Base-by-base conservation (phyloP, 2,329 filamentous ascomycete genomes). In the Aureobasidium sp. region DNA sequence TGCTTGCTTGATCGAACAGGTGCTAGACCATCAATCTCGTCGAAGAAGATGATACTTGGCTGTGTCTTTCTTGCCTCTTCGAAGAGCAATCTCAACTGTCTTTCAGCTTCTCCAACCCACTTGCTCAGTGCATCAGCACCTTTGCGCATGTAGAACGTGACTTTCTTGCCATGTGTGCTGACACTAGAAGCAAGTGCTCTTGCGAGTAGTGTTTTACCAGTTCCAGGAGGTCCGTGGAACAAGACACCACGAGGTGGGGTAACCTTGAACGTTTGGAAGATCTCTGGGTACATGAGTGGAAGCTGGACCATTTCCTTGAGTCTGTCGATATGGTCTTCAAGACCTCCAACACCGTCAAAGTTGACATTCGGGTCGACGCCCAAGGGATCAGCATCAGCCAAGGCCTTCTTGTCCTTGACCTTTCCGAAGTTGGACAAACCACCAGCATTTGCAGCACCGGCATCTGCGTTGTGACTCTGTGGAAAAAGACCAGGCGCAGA, bases 101-200 rank as follows among this genome's bases (percentile, higher is more conserved):
- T 88, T 76, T 99, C 94, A 10, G 95, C 94, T 75, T 99, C 94
- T 71, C 94, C 94, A 58, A 99, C 94, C 94, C 94, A 99, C 76
- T 99, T 99, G 75, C 92, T 97, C 65, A 99, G 79, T 16, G 92
- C 92, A 81, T 99, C 94, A 29, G 94, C 95, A 72, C 94, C 95
- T 76, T 99, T 99, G 64, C 94, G 88, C 94, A 99, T 99, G 76
- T 97, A 99, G 69, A 99, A 99, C 0, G 92, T 97, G 65, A 99
- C 94, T 73, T 97, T 97, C 67, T 88, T 87, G 27, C 93, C 93
- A 54, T 93, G 89, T 11, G 89, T 86, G 65, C 91, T 92, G 63
- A 96, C 88, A 64, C 90, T 95, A 61, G 94, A 95, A 54, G 95
- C 92, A 50, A 99, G 80, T 44, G 94, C 94, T 69, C 94, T 86